Base-by-base conservation (phyloP, 257 asterid genomes). In the Sherardia arvensis region DNA sequence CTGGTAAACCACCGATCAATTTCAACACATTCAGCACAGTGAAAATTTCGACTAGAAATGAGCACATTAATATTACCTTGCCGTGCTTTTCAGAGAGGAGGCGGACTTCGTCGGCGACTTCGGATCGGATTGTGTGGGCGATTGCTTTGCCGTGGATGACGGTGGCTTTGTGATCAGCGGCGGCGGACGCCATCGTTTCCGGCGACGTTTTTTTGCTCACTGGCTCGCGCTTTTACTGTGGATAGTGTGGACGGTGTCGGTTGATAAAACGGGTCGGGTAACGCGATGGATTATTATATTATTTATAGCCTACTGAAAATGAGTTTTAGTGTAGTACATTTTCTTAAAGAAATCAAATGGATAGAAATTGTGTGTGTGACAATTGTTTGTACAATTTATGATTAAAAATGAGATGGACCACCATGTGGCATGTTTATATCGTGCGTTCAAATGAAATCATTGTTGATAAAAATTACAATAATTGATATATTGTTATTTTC, bases 131-230 rank as follows among this genome's bases (percentile, higher is more conserved):
- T 11, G 75, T 69, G 5, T 69, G 75, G 43, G 75, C 70, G 20
- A 71, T 68, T 27, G 84, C 84, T 68, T 91, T 91, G 74, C 97
- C 97, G 45, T 91, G 86, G 78, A 91, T 91, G 59, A 87, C 49
- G 70, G 80, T 74, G 54, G 96, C 91, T 68, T 72, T 74, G 36
- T 78, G 87, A 73, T 85, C 87, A 62, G 93, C 71, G 64, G 93
- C 71, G 28, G 72, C 48, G 8, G 74, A 63, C 64, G 79, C 63
- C 97, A 91, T 90, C 34, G 77, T 64, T 61, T 28, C 38, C 60
- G 61, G 7, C 11, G 38, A 28, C 32, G 61, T 12, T 21, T 56
- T n/a, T 14, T 4, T 56, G 36, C 23, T 49, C 56, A 49, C 26
- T 20, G 20, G 29, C 21, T 53, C 28, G 14, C 58, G 8, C 25